phyloP scores from a whole-genome alignment of 2,329 filamentous ascomycete species.

The Beauveria sp. region DNA sequence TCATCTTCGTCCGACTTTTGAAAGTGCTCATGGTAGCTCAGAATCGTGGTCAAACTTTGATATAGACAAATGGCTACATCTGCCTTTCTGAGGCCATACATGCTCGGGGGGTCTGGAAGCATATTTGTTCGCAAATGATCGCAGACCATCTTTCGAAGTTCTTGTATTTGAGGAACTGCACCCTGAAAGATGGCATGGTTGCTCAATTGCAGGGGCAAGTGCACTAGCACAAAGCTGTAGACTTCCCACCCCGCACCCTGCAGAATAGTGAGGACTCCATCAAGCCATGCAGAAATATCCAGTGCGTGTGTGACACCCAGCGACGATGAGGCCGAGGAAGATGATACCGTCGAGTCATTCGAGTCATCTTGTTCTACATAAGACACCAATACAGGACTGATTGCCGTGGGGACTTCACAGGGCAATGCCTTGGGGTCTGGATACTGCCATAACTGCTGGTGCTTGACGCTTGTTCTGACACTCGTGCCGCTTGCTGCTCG shows the following conservation, averaged over 20 bases:
- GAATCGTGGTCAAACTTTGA: constrained; percentile 75
- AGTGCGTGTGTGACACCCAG: constrained; percentile 35
- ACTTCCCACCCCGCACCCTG: constrained; percentile 80
- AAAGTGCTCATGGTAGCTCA: constrained; percentile 85
- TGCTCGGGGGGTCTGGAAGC: constrained; percentile 72
- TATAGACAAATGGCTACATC: constrained; percentile 87
- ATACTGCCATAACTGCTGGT: constrained; percentile 50
- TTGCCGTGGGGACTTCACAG: constrained; percentile 33
- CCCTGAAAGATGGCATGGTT: constrained; percentile 81
- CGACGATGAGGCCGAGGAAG: constrained; percentile 19
- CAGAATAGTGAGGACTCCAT: constrained; percentile 65
- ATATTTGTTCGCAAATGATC: constrained; percentile 71
- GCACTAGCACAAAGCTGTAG: constrained; percentile 82
- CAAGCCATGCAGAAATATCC: constrained; percentile 64
- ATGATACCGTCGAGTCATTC: constrained; percentile 15
- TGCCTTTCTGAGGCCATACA: constrained; percentile 74
- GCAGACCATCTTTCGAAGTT: constrained; percentile 68
- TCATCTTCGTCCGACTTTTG: constrained; percentile 82
- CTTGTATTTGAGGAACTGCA: constrained; percentile 66
- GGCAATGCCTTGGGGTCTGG: constrained; percentile 51
- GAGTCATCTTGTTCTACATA: constrained; percentile 19
- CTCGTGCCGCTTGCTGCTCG: constrained; percentile 36
- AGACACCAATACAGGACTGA: constrained; percentile 46
- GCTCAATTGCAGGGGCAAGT: constrained; percentile 78
- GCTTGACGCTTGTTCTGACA: constrained; percentile 25